Base-by-base conservation (phyloP, 2,329 filamentous ascomycete species). In the Curvularia hawaiiensis region DNA sequence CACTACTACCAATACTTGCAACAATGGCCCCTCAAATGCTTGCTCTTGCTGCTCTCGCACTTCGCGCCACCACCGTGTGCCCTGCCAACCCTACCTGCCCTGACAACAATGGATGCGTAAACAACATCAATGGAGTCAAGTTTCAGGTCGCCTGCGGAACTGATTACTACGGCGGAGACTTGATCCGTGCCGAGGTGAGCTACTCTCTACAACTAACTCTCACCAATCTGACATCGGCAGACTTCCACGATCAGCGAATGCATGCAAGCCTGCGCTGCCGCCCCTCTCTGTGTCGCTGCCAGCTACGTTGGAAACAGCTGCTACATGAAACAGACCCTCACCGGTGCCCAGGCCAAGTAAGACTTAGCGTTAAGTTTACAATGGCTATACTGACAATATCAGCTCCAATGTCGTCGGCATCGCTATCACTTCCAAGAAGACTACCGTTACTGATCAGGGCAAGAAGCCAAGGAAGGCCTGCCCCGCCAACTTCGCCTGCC, bases 81-180 rank as follows among this genome's bases (percentile, higher is more conserved):
- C 49, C 49, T 6, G 38, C 38, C 22, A 28, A 20, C 22, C 48
- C 48, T 20, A 41, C n/a, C 16, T 50, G 48, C 2, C 48, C 48
- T 20, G n/a, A 16, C n/a, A 40, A 50, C 35, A 35, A 41, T n/a
- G 30, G 35, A n/a, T 50, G 48, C 24, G 24, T 35, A 1, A 11
- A 26, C 38, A 50, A 33, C n/a, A 18, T n/a, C 1, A 50, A 50
- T 6, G 48, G 48, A 24, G 48, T 40, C 38, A 50, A 33, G 12
- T 40, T 50, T 20, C 48, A 50, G 24, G 48, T 50, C 18, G 35
- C 30, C 48, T 50, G 48, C 8, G 48, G 30, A 35, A 50, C 48
- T 31, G 48, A 50, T 35, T 50, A 50, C 48, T 50, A 50, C 24
- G 48, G 48, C 14, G 48, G 48, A 39, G 48, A 50, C 35, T 50